A percentile compares a stretch with the other conserved stretches of the same genome.
These are phyloP conservation scores for Moesziomyces sp. DNA, from an alignment of 1,284 basidiomycete species.

Conservation along the genomic window DNA sequence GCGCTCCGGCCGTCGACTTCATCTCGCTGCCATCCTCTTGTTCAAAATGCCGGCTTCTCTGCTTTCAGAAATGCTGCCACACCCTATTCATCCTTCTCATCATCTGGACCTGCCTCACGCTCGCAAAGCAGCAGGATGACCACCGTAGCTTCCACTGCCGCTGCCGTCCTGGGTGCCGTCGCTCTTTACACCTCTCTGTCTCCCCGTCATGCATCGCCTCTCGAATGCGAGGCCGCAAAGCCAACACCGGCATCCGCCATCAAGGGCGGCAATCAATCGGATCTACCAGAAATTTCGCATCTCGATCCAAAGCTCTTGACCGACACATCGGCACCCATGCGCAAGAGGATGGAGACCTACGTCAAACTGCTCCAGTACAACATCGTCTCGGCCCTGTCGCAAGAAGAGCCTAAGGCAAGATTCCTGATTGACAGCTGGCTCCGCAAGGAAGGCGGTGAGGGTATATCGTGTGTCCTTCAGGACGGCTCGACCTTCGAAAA, in stretches of 20 bases:
- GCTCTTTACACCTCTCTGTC: slow-evolving; percentile 17
- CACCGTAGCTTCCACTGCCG: slow-evolving; percentile 13
- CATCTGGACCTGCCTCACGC: background rate
- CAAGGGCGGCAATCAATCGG: slow-evolving; percentile 52
- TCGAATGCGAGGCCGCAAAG: slow-evolving; percentile 36
- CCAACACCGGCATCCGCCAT: slow-evolving; percentile 32
- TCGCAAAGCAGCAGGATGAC: slow-evolving; percentile 2
- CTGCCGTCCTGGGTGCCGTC: slow-evolving; percentile 17
- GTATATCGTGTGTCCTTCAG: slow-evolving; percentile 87
- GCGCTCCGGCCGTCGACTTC: slow-evolving; percentile 10
- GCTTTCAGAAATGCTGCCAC: slow-evolving; percentile 6
- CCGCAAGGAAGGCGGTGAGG: slow-evolving; percentile 83
- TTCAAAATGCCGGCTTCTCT: slow-evolving; percentile 22
- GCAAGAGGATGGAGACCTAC: slow-evolving; percentile 81
- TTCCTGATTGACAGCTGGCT: slow-evolving; percentile 92
- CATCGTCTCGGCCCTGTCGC: slow-evolving; percentile 83
- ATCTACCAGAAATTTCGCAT: slow-evolving; percentile 58
- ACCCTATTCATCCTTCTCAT: slow-evolving; percentile 7
- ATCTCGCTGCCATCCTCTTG: slow-evolving; percentile 5
- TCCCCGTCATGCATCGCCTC: slow-evolving; percentile 6
- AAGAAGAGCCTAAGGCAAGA: slow-evolving; percentile 74
- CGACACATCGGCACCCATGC: slow-evolving; percentile 67
- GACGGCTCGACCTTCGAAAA: slow-evolving; percentile 85
- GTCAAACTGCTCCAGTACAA: slow-evolving; percentile 81
- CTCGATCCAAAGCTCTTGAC: slow-evolving; percentile 52